phyloP scores from a whole-genome alignment of 768 basidiomycete genomes.

The Phaffia tasmanica region DNA sequence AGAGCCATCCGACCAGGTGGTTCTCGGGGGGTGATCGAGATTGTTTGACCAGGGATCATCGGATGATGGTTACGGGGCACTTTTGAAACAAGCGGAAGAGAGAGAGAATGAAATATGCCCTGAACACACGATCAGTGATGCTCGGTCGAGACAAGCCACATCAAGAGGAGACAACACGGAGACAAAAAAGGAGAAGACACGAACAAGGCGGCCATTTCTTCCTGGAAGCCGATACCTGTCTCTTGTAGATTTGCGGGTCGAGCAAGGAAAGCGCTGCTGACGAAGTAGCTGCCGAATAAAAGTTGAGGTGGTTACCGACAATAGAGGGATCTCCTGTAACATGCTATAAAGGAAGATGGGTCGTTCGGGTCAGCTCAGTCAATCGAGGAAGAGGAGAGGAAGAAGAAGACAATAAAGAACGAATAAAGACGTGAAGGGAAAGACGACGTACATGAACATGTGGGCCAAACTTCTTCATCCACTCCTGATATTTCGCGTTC shows the following conservation, averaged over 20 bases:
- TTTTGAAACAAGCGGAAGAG: not conserved
- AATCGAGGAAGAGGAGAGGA: not conserved
- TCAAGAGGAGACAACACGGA: not conserved
- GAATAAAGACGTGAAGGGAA: conserved; percentile 4
- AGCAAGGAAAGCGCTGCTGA: conserved; percentile 62
- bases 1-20: not conserved
- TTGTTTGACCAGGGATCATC: not conserved
- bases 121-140: not conserved
- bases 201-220: conserved; percentile 35
- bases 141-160: not conserved
- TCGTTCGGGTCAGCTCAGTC: not conserved
- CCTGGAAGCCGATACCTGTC: conserved; percentile 46
- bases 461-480: conserved; percentile 58
- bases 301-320: conserved; percentile 55
- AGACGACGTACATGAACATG: conserved; percentile 49
- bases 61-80: conserved; percentile 21
- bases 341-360: conserved; percentile 46
- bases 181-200: conserved; percentile 27
- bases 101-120: not conserved
- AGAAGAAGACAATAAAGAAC: not conserved
- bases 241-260: conserved; percentile 60
- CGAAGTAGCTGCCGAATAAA: conserved; percentile 59
- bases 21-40: not conserved
- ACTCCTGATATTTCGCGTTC: conserved; percentile 55
- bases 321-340: conserved; percentile 57